Conservation (phyloP, 768 basidiomycete species). For the Boletus subparvulus region DNA sequence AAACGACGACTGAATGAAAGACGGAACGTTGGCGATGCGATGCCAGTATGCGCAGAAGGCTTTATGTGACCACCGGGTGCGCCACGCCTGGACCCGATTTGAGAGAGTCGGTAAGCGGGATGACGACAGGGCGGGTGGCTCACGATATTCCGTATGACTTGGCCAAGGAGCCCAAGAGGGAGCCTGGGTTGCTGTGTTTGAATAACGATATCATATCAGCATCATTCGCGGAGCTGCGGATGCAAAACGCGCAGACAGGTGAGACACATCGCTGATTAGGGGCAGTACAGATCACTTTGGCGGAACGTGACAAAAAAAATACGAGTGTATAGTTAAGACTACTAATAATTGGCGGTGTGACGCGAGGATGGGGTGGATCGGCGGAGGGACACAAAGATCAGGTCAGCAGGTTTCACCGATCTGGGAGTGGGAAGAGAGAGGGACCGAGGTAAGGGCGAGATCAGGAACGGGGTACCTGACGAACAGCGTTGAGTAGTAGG, state of each 20-base stretch:
- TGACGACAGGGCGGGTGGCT: too few species aligned
- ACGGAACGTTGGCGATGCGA: background rate
- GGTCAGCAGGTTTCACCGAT: slow-evolving; percentile 13
- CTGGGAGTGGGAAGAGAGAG: background rate
- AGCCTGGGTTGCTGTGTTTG: too few species aligned
- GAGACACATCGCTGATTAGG: background rate
- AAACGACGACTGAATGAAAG: background rate
- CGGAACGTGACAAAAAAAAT: background rate
- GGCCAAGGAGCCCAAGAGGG: too few species aligned
- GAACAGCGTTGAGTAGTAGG: background rate
- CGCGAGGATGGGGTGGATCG: background rate
- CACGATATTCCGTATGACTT: too few species aligned
- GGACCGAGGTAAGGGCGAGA: slow-evolving; percentile 5
- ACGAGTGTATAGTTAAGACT: background rate
- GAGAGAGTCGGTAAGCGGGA: background rate
- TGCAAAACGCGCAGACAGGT: background rate
- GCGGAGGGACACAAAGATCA: background rate
- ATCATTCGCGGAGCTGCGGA: too few species aligned
- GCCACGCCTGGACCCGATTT: slow-evolving; percentile 1
- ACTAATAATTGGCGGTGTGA: background rate
- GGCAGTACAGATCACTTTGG: too few species aligned
- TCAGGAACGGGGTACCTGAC: slow-evolving; percentile 20
- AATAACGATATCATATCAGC: too few species aligned
- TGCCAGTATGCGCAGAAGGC: background rate
- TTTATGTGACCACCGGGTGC: background rate